Conservation (phyloP, 805 yeast genomes). For the Scheffersomyces amazonensis region DNA sequence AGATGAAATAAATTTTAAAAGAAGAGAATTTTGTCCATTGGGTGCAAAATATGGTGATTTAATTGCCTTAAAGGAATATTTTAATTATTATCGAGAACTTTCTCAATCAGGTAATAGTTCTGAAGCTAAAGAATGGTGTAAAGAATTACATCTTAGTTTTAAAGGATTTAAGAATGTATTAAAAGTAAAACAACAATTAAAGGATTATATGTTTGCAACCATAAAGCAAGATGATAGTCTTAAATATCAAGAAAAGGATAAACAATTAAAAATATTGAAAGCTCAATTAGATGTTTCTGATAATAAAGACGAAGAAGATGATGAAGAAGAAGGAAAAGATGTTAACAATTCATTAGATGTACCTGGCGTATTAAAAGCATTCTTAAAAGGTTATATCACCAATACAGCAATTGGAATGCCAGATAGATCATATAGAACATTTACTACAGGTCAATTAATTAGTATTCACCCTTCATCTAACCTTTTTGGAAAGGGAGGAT, state of each 20-base stretch:
- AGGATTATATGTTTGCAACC: slow-evolving; percentile 58
- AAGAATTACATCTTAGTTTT: slow-evolving; percentile 67
- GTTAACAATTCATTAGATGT: slow-evolving; percentile 42
- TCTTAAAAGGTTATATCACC: slow-evolving; percentile 76
- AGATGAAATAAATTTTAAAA: slow-evolving; percentile 77
- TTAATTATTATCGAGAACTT: slow-evolving; percentile 47
- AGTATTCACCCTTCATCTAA: slow-evolving; percentile 89
- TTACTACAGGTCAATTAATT: slow-evolving; percentile 77
- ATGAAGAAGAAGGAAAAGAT: slow-evolving; percentile 19
- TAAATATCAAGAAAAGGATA: slow-evolving; percentile 21
- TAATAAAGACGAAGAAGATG: slow-evolving; percentile 15
- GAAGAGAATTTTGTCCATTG: slow-evolving; percentile 65
- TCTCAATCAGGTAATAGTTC: slow-evolving; percentile 25
- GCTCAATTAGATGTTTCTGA: slow-evolving; percentile 17
- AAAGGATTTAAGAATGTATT: slow-evolving; percentile 78
- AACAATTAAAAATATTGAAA: slow-evolving; percentile 20
- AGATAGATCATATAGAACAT: slow-evolving; percentile 87
- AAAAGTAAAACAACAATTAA: slow-evolving; percentile 72
- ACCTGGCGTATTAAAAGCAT: slow-evolving; percentile 66
- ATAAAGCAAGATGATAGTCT: slow-evolving; percentile 39
- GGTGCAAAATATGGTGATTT: slow-evolving; percentile 83
- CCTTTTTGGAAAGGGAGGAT: slow-evolving; percentile 68
- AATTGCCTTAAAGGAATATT: slow-evolving; percentile 74
- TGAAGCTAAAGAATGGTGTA: slow-evolving; percentile 82
- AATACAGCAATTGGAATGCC: slow-evolving; percentile 95